Conservation (phyloP, 2,329 filamentous ascomycete species). For the Diaporthe citri region DNA sequence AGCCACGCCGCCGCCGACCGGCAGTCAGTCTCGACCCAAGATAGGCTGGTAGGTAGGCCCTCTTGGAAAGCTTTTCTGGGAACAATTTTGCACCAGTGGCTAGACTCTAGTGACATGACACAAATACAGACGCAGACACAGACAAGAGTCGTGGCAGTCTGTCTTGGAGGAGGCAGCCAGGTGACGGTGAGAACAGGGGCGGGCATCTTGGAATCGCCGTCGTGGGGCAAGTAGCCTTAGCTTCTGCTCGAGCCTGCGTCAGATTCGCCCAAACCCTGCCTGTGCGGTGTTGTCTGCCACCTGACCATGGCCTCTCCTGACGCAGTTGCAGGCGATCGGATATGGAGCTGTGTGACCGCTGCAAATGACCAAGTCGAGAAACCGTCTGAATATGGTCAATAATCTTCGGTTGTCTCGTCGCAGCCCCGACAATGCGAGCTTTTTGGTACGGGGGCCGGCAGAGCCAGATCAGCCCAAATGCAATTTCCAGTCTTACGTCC, state of each 20-base stretch:
- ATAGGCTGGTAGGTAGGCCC: neutral
- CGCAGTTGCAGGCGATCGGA: neutral
- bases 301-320: neutral
- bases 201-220: neutral
- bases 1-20: constrained; percentile 18
- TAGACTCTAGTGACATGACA: neutral
- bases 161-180: neutral
- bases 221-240: neutral
- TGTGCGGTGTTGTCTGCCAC: neutral
- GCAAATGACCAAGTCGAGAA: neutral
- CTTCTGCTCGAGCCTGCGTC: neutral
- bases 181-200: neutral
- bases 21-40: neutral
- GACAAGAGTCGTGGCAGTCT: constrained; percentile 10
- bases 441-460: neutral
- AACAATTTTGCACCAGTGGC: neutral
- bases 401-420: neutral
- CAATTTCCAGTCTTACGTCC: constrained; percentile 4
- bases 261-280: constrained; percentile 2
- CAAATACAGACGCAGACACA: constrained; percentile 6
- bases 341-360: neutral
- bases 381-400: neutral
- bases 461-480: constrained; percentile 2
- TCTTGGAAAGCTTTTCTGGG: constrained; percentile 18
- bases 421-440: neutral